Percentiles rank a stretch among this genome's conserved stretches.
These are phyloP conservation scores for Aspergillus costaricaensis DNA, from an alignment of 2,329 filamentous ascomycete species.

Conservation along the genomic window DNA sequence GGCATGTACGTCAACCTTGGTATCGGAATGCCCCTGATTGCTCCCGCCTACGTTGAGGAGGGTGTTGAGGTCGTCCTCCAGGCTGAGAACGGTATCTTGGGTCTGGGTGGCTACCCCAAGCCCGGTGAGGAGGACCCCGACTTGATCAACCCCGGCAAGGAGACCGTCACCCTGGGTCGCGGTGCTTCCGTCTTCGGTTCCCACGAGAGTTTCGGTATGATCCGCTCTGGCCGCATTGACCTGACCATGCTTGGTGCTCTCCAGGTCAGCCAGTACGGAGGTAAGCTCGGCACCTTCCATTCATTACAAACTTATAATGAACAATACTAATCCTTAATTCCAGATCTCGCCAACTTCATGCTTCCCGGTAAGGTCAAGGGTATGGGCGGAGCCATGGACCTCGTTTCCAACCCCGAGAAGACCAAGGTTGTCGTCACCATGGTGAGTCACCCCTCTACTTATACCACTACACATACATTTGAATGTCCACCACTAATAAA, in stretches of 20 bases:
- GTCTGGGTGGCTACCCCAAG: slow-evolving; percentile 75
- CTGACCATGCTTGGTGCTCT: slow-evolving; percentile 81
- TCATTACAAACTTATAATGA: not conserved
- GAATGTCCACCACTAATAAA: not conserved
- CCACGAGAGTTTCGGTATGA: slow-evolving; percentile 84
- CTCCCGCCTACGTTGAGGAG: slow-evolving; percentile 71
- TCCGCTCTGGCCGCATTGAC: slow-evolving; percentile 79
- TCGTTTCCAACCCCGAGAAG: slow-evolving; percentile 70
- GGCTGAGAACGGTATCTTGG: slow-evolving; percentile 82
- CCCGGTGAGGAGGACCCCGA: slow-evolving; percentile 72
- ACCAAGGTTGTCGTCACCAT: slow-evolving; percentile 74
- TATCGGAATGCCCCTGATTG: slow-evolving; percentile 81
- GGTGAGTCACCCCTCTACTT: slow-evolving; percentile 6
- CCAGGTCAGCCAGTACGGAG: slow-evolving; percentile 73
- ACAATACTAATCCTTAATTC: slow-evolving; percentile 10
- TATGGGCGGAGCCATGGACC: slow-evolving; percentile 77
- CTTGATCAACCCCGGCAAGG: slow-evolving; percentile 84
- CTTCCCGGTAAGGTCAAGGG: slow-evolving; percentile 84
- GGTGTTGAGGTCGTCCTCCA: slow-evolving; percentile 77
- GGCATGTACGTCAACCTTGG: slow-evolving; percentile 90
- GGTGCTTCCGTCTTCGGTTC: slow-evolving; percentile 78
- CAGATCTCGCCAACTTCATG: slow-evolving; percentile 85
- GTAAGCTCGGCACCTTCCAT: slow-evolving; percentile 19
- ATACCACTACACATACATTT: too few species aligned
- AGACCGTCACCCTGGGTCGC: slow-evolving; percentile 76